Percentiles rank a stretch among this genome's conserved stretches.
Conservation (phyloP, 1,284 basidiomycete species). For the Puccinia polysora region DNA sequence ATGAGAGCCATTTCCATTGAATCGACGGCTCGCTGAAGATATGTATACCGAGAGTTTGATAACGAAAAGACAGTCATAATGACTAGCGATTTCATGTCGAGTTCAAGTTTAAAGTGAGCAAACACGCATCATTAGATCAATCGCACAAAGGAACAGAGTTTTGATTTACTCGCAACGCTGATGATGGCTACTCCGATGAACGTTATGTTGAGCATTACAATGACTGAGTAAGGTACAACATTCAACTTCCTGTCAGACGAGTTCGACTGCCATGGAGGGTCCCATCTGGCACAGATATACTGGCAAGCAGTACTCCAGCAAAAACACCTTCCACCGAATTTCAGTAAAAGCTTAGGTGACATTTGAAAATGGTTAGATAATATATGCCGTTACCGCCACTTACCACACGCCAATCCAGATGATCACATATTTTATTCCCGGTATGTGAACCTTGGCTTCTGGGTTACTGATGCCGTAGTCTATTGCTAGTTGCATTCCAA, state of each 20-base stretch:
- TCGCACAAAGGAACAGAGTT: neutral
- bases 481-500: constrained; percentile 42
- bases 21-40: constrained; percentile 27
- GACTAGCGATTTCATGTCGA: neutral
- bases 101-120: neutral
- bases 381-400: neutral
- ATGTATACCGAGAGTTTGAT: constrained; percentile 22
- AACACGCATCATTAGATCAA: neutral
- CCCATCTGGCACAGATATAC: constrained; percentile 43
- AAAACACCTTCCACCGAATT: constrained; percentile 21
- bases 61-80: constrained; percentile 37
- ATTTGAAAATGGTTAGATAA: neutral
- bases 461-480: constrained; percentile 40
- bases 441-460: constrained; percentile 39
- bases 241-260: constrained; percentile 37
- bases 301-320: constrained; percentile 43
- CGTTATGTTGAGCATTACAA: constrained; percentile 35
- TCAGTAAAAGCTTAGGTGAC: neutral
- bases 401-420: constrained; percentile 42
- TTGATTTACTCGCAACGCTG: constrained; percentile 34
- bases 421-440: constrained; percentile 40
- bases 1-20: constrained; percentile 20
- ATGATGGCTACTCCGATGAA: constrained; percentile 37
- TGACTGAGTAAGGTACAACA: constrained; percentile 32
- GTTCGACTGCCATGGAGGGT: constrained; percentile 40